phyloP scores from a whole-genome alignment of 164 flowering plant genomes.

The Magnolia sinica region DNA sequence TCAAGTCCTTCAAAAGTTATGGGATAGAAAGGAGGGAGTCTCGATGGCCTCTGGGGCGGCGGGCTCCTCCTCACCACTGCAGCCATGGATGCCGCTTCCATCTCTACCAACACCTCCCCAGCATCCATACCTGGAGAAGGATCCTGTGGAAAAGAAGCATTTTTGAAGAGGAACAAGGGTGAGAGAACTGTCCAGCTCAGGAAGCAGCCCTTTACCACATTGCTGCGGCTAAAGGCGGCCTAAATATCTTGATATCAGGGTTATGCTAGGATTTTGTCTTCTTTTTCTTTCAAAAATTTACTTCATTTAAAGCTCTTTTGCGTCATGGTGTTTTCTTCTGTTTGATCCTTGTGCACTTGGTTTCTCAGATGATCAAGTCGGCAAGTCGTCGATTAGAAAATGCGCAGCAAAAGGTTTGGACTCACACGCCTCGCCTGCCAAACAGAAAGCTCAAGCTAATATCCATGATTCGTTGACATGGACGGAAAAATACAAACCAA shows the following conservation, averaged over 20 bases:
- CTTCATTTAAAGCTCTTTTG: background rate
- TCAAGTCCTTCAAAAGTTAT: too few species aligned
- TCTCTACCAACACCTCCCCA: too few species aligned
- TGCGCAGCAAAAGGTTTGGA: constrained; percentile 25
- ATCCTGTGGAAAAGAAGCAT: too few species aligned
- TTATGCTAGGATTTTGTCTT: background rate
- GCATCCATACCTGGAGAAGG: too few species aligned
- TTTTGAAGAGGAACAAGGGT: too few species aligned
- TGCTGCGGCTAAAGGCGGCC: background rate
- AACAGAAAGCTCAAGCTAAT: constrained; percentile 29
- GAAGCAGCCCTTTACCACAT: too few species aligned
- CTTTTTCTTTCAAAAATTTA: background rate
- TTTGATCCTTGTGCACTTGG: constrained; percentile 5
- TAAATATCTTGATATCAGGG: background rate
- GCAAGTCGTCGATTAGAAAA: constrained; percentile 25
- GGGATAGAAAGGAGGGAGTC: too few species aligned
- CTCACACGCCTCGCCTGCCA: constrained; percentile 31
- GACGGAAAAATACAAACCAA: constrained; percentile 92
- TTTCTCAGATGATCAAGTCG: constrained; percentile 22
- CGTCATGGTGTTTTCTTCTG: background rate
- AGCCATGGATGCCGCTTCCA: too few species aligned
- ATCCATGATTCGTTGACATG: constrained; percentile 46
- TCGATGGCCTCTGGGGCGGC: too few species aligned
- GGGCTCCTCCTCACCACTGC: too few species aligned
- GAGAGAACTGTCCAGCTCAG: too few species aligned